These are phyloP conservation scores for Sextonia rubra DNA, from an alignment of 164 flowering plant genomes.

Conservation along the genomic window DNA sequence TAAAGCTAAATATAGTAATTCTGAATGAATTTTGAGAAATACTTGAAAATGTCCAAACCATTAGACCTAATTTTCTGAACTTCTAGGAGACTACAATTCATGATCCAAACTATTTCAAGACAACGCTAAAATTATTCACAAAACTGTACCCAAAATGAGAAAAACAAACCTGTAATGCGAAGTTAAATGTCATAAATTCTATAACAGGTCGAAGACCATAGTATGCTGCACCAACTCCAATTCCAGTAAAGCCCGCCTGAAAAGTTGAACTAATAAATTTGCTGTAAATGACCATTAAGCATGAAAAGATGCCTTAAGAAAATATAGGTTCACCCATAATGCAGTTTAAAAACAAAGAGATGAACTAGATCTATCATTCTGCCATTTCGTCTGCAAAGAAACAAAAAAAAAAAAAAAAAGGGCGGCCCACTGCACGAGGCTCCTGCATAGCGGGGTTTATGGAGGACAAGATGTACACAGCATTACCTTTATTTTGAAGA, in stretches of 20 bases:
- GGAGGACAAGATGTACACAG: no score
- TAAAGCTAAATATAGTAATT: no score
- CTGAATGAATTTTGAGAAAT: no score
- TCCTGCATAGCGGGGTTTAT: no score
- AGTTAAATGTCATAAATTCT: slow-evolving; percentile 98
- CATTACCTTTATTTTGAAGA: no score
- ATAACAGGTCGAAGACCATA: slow-evolving; percentile 78
- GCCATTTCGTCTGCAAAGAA: background rate
- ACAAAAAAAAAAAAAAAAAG: background rate
- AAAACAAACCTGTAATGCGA: slow-evolving; percentile 88
- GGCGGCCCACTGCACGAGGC: no score
- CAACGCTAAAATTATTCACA: background rate
- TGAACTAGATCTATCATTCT: background rate
- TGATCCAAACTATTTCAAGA: no score
- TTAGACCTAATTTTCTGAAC: no score
- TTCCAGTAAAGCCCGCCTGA: slow-evolving; percentile 97
- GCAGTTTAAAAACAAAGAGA: background rate
- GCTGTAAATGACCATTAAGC: background rate
- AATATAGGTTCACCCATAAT: no score
- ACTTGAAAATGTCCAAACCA: no score
- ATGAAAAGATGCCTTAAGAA: background rate
- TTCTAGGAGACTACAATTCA: no score
- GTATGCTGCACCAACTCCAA: slow-evolving; percentile 97
- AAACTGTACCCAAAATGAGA: background rate
- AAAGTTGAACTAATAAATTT: background rate